Base-by-base conservation (phyloP, 2,329 filamentous ascomycete species). In the Verticillium isaacii region DNA sequence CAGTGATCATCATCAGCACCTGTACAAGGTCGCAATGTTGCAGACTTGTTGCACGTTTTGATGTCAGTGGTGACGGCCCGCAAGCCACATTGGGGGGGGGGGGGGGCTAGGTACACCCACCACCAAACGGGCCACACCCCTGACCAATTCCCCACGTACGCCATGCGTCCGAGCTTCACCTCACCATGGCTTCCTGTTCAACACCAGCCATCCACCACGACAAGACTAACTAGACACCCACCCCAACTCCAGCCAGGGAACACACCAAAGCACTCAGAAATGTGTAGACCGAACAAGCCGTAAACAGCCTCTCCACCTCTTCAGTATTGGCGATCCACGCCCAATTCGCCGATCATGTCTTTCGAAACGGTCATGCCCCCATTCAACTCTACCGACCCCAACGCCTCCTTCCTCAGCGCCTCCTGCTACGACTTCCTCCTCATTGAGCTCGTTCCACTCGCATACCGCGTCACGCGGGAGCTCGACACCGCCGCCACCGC, bases 391-490 rank as follows among this genome's bases (percentile, higher is more conserved):
- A 84, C 84, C 66, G 92, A 96, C 76, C 90, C 91, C 41, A 82
- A 82, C 63, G 89, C 90, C 62, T 86, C 87, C 64, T 91, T 93
- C 78, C 83, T 97, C 69, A 89, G 86, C 78, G 87, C 89, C 62
- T 95, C 94, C 57, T 93, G 91, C 74, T 87, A 99, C 70, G 95
- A 99, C 77, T 90, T 99, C 69, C 86, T 99, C 61, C 86, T 99
- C 69, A 98, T 98, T 73, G 95, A 99, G 80, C 86, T 99, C 61
- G 95, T 99, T 17, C 95, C 95, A 45, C 89, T 98, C 81, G 91
- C 94, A 5, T 92, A 96, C 76, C 88, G 95, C 66, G 84, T 98
- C 65, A 89, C 92, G 25, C 85, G 88, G 71, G 89, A 95, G 71
- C 82, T 92, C 5, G 85, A 87, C 62, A 78, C 77, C 34, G 73